These are phyloP conservation scores for Rhododendron ovatum DNA, from an alignment of 148 eudicot species.

Conservation along the genomic window DNA sequence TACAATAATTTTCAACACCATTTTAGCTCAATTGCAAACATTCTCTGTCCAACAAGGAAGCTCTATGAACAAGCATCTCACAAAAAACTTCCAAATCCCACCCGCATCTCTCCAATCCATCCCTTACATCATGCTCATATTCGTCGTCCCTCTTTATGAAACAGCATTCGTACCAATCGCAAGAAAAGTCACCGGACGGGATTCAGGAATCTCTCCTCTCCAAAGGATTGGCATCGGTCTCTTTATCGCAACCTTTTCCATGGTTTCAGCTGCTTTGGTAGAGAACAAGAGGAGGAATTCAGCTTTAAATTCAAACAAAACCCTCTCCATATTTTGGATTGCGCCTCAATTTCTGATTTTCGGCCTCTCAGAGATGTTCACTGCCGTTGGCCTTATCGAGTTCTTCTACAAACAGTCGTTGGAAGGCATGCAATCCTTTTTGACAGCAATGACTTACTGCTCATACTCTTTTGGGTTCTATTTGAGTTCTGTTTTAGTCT, in stretches of 20 bases:
- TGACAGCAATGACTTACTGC: conserved; percentile 85
- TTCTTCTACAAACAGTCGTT: conserved; percentile 81
- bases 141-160: conserved; percentile 79
- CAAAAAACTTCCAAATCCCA: conserved; percentile 55
- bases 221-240: conserved; percentile 80
- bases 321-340: conserved; percentile 63
- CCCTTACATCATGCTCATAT: conserved; percentile 77
- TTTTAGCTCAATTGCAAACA: conserved; percentile 91
- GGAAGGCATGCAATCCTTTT: conserved; percentile 77
- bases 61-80: conserved; percentile 56
- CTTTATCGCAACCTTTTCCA: conserved; percentile 70
- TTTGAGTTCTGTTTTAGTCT: conserved; percentile 71
- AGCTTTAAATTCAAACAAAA: neutral
- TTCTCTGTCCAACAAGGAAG: conserved; percentile 92
- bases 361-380: conserved; percentile 90
- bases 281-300: conserved; percentile 46
- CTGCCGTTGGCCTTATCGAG: conserved; percentile 88
- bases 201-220: conserved; percentile 76
- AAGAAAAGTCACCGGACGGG: conserved; percentile 46
- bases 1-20: conserved; percentile 89
- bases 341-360: conserved; percentile 83
- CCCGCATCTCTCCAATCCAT: conserved; percentile 91
- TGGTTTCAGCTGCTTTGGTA: conserved; percentile 76
- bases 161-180: conserved; percentile 62
- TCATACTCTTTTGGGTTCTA: conserved; percentile 94